These are phyloP conservation scores for Didymella keratinophila DNA, from an alignment of 2,329 filamentous ascomycete genomes.

Conservation along the genomic window DNA sequence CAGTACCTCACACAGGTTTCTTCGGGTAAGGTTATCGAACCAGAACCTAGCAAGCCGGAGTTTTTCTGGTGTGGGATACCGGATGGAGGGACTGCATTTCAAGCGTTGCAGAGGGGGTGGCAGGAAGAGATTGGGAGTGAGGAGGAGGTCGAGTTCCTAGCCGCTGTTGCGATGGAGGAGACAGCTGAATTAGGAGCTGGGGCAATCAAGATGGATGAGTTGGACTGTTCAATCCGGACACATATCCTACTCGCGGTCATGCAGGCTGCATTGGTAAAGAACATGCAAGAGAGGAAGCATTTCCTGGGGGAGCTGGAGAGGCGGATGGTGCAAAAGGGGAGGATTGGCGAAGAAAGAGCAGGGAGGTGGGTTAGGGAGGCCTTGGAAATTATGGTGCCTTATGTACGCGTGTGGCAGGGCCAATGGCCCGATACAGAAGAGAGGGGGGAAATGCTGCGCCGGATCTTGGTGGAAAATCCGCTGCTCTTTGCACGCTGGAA, in stretches of 20 bases:
- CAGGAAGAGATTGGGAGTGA: conserved; percentile 23
- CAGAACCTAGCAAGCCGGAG: conserved; percentile 22
- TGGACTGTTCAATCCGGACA: conserved; percentile 23
- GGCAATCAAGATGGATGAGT: conserved; percentile 22
- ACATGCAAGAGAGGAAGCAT: conserved; percentile 24
- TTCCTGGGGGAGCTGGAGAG: conserved; percentile 20
- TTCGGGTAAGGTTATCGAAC: conserved; percentile 16
- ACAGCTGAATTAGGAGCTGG: conserved; percentile 21
- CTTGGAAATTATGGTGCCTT: conserved; percentile 18
- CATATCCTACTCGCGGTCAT: conserved; percentile 24
- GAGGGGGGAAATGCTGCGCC: conserved; percentile 22
- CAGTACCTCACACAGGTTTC: conserved; percentile 19
- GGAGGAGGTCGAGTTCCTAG: conserved; percentile 22
- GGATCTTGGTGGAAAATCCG: conserved; percentile 22
- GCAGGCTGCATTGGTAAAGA: conserved; percentile 21
- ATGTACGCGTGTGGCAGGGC: conserved; percentile 20
- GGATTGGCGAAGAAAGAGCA: conserved; percentile 21
- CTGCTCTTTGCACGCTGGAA: conserved; percentile 27
- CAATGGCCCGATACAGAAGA: conserved; percentile 13
- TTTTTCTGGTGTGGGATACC: conserved; percentile 21
- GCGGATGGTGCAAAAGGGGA: conserved; percentile 21
- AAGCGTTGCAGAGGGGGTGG: conserved; percentile 21
- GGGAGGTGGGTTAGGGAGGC: conserved; percentile 20
- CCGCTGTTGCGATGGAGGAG: conserved; percentile 23
- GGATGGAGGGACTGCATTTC: conserved; percentile 20